Evolutionary conservation across 371 early-diverging fungal species (phyloP).

Genomic region (Mortierella sp.): DNA sequence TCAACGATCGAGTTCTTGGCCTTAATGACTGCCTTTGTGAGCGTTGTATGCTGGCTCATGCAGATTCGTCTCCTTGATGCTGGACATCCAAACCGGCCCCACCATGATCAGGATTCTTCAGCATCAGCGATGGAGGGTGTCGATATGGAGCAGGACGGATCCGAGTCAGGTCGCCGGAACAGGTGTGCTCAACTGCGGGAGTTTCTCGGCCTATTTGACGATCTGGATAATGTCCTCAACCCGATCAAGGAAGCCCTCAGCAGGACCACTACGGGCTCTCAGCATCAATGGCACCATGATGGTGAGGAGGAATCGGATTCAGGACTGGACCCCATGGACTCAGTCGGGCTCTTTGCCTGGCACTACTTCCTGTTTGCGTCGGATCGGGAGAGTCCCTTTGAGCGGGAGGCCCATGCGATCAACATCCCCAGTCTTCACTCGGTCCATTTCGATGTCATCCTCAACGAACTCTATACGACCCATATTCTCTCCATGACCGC

Average conservation of each 20-base stretch:
- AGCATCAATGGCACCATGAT: background rate
- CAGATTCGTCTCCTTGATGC: slow-evolving; percentile 12
- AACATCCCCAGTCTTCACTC: background rate
- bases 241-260: slow-evolving; percentile 40
- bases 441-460: slow-evolving; percentile 40
- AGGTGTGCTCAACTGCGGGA: background rate
- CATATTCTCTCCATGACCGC: slow-evolving; percentile 65
- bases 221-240: slow-evolving; percentile 43
- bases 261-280: background rate
- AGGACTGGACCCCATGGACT: slow-evolving; percentile 15
- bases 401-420: slow-evolving; percentile 12
- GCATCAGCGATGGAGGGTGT: background rate
- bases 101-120: background rate
- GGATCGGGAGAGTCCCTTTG: slow-evolving; percentile 20
- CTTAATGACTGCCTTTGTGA: slow-evolving; percentile 51
- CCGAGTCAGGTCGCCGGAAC: background rate
- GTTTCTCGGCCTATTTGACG: slow-evolving; percentile 36
- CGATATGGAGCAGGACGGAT: background rate
- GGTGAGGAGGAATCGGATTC: background rate
- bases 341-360: slow-evolving; percentile 44
- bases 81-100: background rate
- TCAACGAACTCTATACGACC: slow-evolving; percentile 64
- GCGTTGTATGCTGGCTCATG: slow-evolving; percentile 48
- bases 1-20: slow-evolving; percentile 50
- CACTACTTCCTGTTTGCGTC: slow-evolving; percentile 33